Base-by-base conservation (phyloP, 2,329 filamentous ascomycete species). In the Diaporthe citrichinensis region DNA sequence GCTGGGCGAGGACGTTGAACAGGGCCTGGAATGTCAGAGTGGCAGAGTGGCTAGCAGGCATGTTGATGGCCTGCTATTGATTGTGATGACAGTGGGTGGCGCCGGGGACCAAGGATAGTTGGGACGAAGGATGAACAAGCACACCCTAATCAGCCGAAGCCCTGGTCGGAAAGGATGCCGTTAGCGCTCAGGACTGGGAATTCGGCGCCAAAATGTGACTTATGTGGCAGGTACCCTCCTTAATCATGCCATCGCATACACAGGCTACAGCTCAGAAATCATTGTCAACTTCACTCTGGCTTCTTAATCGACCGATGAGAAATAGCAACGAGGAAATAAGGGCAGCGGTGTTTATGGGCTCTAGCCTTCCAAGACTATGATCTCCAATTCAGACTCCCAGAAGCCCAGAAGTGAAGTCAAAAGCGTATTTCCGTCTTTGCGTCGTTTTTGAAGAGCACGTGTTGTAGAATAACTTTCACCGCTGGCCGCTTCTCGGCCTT, bases 101-200 rank as follows among this genome's bases (percentile, higher is more conserved):
- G 36, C 34, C 58, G 23, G 36, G n/a, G 23, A 17, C 28, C 28
- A 20, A 10, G 28, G 31, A 34, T 58, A 23, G 36, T 61, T 41
- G 34, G n/a, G 58, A 41, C 36, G 34, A 61, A 41, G 58, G 34
- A 61, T 61, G 36, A 61, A 61, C 58, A 61, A 61, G 58, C 58
- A 61, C 58, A 61, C 36, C 36, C n/a, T 61, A 12, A 41, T 17
- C 31, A 25, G 58, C 58, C n/a, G n/a, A 41, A 41, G 36, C 20
- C 36, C 58, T 61, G 36, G n/a, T 17, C 58, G 58, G 36, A 55
- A 61, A 41, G 12, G 23, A 25, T 25, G 58, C 36, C 58, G 36
- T 41, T 41, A 61, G 58, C 58, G 36, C 36, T 17, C 36, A 61
- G 58, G 9, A 61, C 17, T 14, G 28, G 12, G 36, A 41, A 10